Base-by-base conservation (phyloP, 1,284 basidiomycete genomes). In the Tilletiaria anomala region DNA sequence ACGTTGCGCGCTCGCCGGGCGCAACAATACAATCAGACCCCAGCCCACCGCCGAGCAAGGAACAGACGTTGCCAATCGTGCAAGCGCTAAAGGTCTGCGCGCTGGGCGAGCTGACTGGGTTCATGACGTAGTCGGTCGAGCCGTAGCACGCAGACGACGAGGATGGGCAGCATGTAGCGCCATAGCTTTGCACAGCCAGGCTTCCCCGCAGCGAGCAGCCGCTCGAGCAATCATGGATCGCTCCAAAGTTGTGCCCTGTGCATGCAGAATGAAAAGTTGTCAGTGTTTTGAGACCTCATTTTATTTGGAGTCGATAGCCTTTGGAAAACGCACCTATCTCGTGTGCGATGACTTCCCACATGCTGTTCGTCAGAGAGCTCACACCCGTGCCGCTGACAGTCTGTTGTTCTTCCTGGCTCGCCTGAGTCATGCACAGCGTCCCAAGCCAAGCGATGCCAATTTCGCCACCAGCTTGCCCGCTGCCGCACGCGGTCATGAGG, bases 401-500 rank as follows among this genome's bases (percentile, higher is more conserved):
- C 4, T 74, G 72, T 1, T 72, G 71, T 3, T 70, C 59, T 40
- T 65, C 71, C 3, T 73, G 73, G 14, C 71, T 68, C 3, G 78
- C 66, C 1, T 65, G 68, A 5, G 53, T 53, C 48, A 51, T 53
- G 42, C 61, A 65, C 6, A 65, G 41, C 17, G 59, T 61, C 16
- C 58, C 58, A 8, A 61, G 44, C 86, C 85, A 91, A 3, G 86
- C 86, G 42, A 89, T 84, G 24, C 85, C 85, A 39, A 88, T 82
- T 70, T 88, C 84, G 47, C 77, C 75, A 31, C 82, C 82, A n/a
- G n/a, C n/a, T n/a, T n/a, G n/a, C n/a, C n/a, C n/a, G 4, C 81
- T 81, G 12, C 80, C 77, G 67, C 85, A 86, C 15, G 80, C 80
- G 50, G 80, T 86, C 79, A 89, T 81, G 11, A 93, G 71, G 70